Evolutionary conservation across 2,329 filamentous ascomycete genomes (phyloP), one percentile per base, ranked within the genome.

Genomic region (Aspergillus sp.): DNA sequence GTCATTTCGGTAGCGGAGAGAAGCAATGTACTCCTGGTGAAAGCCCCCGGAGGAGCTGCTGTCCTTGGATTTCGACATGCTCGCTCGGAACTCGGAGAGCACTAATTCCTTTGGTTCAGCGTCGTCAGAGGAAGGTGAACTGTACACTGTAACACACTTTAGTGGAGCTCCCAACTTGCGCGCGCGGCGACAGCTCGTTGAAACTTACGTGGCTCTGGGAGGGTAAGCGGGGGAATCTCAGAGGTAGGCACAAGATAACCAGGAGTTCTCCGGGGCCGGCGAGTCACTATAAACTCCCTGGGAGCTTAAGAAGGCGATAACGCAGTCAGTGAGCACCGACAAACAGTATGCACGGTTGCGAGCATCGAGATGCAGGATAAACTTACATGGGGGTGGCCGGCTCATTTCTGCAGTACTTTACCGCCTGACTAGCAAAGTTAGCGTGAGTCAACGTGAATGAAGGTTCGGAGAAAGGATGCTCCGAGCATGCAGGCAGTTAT

Each of bases 1-100:
- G 68, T 92, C 89, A 86, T 99, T 99, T 72, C 92, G 92, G 77
- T 96, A 99, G 77, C 95, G 88, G 72, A 97, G 91, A 70, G 93
- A 90, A 65, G 93, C 94, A 74, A 99, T 96, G 79, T 97, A 98
- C 79, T 99, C 95, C 80, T 99, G 95, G 74, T 96, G 92, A 70
- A 86, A 87, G 62, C 75, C 70, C 65, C 75, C 76, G 23, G 75
- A 72, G 60, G 75, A 73, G 68, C 73, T 71, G 53, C 67, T 66
- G 54, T 76, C 74, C 59, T 78, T 78, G 3, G 73, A 70, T 57
- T 77, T 78, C 52, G 77, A 77, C 77, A 78, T 78, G 19, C 54
- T 49, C 51, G 36, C 32, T 49, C 53, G 39, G 32, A 21, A 30
- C 10, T 17, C 23, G n/a, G 47, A 50, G 15, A 13, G 54, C 36